Base-by-base conservation (phyloP, 2,329 filamentous ascomycete genomes). In the Ascomycota sp. region DNA sequence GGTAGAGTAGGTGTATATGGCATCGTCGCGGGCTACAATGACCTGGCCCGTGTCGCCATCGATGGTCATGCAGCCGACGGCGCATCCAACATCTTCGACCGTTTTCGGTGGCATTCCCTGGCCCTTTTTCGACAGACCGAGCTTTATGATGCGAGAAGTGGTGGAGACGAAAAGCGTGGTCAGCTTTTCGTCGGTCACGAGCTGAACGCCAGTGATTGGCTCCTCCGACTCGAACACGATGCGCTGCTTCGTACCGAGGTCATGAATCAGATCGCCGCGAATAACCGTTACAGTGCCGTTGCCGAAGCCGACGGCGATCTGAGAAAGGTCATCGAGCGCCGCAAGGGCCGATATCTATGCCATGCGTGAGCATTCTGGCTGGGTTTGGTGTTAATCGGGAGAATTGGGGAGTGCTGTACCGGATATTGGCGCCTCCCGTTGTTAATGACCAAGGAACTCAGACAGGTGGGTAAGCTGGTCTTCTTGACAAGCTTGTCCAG, bases 181-280 rank as follows among this genome's bases (percentile, higher is more conserved):
- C 30, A 68, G 46, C 41, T 58, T 63, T 10, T 59, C 57, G 34
- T 74, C 69, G 31, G 64, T 61, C 31, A 63, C 56, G 39, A 92
- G 76, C 47, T 89, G 78, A 10, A 98, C 73, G 2, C 84, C 86
- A 0, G 89, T 98, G 8, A 98, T 74, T 0, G 89, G 91, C 51
- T 98, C 89, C 45, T 95, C 84, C 0, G 84, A 92, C 50, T 98
- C 89, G 55, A 92, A 89, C 8, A 98, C 81, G 27, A 86, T 89
- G 35, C 89, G 72, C 52, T 98, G 89, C 50, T 82, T 83, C 9
- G 86, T 83, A 16, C 91, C 89, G 37, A 89, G 73, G 51, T 98
- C 89, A 51, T 98, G 83, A 44, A 98, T 80, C 33, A 98, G 62
- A 50, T 98, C 89, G 39, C 91, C 89, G 37, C 89, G 71, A 37